Base-by-base conservation (phyloP, 768 basidiomycete genomes). In the Zangia roseola region DNA sequence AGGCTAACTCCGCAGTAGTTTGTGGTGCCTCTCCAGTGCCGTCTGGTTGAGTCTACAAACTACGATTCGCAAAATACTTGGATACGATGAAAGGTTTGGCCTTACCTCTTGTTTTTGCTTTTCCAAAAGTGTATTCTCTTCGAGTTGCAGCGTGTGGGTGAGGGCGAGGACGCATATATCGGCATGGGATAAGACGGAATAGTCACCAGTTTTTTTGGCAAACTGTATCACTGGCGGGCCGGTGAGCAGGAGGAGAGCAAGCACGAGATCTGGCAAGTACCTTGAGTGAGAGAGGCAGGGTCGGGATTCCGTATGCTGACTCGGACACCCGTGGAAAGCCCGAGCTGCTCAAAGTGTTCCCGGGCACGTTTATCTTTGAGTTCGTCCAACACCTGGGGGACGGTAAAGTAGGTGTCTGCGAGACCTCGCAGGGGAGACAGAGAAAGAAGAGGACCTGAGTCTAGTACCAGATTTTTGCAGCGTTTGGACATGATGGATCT, bases 131-230 rank as follows among this genome's bases (percentile, higher is more conserved):
- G 40, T 49, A 50, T 75, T 74, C 31, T 73, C 78, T 62, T 76
- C 75, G 46, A 82, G 73, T 57, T 91, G 82, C 47, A 95, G 71
- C 20, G 84, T 78, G 63, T 89, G 84, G 6, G 94, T 92, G 57
- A 99, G 74, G 1, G 97, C 95, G 42, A 98, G 70, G 31, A 98
- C 84, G 59, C 88, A 86, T 35, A 99, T 67, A 83, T 99, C 97
- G 13, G 94, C 79, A 67, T 86, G 81, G 13, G 93, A 97, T 33
- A 99, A 76, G 40, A 93, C 94, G 36, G 90, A 74, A 64, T 93
- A 94, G 69, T 99, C 97, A 64, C 97, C 97, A 0, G 95, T 95
- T 75, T 91, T 91, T 75, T 93, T 95, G 4, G 97, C 91, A 69
- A 84, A 86, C 53, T 87, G 86, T 47, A 88, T 90, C 5, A 95